These are phyloP conservation scores for Vanderwaltozyma tropicalis DNA, from an alignment of 805 yeast genomes.

Conservation along the genomic window DNA sequence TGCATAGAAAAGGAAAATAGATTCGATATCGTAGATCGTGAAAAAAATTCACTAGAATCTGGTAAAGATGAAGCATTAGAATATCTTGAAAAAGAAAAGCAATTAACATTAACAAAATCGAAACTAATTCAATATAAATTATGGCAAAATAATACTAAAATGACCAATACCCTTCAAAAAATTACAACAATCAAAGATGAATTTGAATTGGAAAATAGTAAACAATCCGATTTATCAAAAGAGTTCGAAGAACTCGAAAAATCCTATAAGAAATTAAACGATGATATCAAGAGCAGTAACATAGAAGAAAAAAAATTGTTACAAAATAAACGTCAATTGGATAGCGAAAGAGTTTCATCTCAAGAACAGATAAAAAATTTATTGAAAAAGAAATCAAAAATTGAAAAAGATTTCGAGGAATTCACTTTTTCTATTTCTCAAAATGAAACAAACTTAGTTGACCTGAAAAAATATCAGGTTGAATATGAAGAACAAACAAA, in stretches of 20 bases:
- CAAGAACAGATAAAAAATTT: constrained; percentile 72
- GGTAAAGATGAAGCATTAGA: constrained; percentile 60
- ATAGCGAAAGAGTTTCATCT: constrained; percentile 51
- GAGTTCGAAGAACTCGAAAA: constrained; percentile 28
- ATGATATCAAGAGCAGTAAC: constrained; percentile 20
- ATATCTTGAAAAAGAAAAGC: constrained; percentile 56
- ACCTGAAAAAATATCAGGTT: constrained; percentile 35
- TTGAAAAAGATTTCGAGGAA: constrained; percentile 41
- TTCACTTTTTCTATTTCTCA: constrained; percentile 38
- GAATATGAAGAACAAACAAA: constrained; percentile 37
- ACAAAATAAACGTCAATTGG: constrained; percentile 28
- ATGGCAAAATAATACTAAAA: constrained; percentile 30
- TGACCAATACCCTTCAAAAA: constrained; percentile 32
- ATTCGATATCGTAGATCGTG: constrained; percentile 69
- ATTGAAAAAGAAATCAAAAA: constrained; percentile 46
- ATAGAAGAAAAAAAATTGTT: constrained; percentile 19
- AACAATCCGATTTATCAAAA: constrained; percentile 32
- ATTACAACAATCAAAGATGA: constrained; percentile 33
- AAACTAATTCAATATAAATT: constrained; percentile 46
- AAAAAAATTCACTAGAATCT: constrained; percentile 50
- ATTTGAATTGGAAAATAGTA: constrained; percentile 34
- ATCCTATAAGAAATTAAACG: constrained; percentile 19
- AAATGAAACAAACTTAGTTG: constrained; percentile 37
- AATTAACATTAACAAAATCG: constrained; percentile 42
- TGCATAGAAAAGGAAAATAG: constrained; percentile 75